These are phyloP conservation scores for Cladobotryum mycophilum DNA, from an alignment of 2,329 filamentous ascomycete species.

Conservation along the genomic window DNA sequence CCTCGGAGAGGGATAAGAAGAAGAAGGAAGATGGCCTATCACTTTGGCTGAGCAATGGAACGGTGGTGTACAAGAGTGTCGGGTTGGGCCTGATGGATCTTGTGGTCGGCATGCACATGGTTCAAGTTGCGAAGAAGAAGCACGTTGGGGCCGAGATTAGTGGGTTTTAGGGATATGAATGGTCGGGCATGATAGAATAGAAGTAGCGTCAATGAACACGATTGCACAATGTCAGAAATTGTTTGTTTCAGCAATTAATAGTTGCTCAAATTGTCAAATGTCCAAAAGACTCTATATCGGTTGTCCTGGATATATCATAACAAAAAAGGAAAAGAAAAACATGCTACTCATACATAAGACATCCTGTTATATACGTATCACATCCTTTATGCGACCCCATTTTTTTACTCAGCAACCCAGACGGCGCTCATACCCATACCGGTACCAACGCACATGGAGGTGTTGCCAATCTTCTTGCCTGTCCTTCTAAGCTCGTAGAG, in stretches of 20 bases:
- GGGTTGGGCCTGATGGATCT: slow-evolving; percentile 62
- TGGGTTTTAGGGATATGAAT: slow-evolving; percentile 11
- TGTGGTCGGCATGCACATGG: slow-evolving; percentile 52
- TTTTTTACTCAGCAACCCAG: slow-evolving; percentile 79
- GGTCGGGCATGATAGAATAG: no score
- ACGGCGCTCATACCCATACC: slow-evolving; percentile 98
- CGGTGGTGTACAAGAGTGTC: slow-evolving; percentile 64
- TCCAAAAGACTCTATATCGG: no score
- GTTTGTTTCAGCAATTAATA: not conserved
- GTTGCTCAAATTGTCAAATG: no score
- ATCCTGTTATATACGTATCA: not conserved
- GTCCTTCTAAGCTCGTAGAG: slow-evolving; percentile 84
- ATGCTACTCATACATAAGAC: slow-evolving; percentile 19
- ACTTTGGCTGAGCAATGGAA: slow-evolving; percentile 54
- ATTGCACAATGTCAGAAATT: not conserved
- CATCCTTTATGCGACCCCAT: slow-evolving; percentile 1
- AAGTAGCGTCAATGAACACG: no score
- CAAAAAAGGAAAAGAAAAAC: not conserved
- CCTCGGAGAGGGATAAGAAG: slow-evolving; percentile 27
- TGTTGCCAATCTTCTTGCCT: slow-evolving; percentile 79
- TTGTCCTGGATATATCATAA: no score
- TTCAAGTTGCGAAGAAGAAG: slow-evolving; percentile 49
- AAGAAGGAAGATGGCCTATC: slow-evolving; percentile 44
- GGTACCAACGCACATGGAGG: slow-evolving; percentile 93
- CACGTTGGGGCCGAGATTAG: slow-evolving; percentile 48